phyloP scores from a whole-genome alignment of 202 grass and related monocot species.

The Digitaria exilis region DNA sequence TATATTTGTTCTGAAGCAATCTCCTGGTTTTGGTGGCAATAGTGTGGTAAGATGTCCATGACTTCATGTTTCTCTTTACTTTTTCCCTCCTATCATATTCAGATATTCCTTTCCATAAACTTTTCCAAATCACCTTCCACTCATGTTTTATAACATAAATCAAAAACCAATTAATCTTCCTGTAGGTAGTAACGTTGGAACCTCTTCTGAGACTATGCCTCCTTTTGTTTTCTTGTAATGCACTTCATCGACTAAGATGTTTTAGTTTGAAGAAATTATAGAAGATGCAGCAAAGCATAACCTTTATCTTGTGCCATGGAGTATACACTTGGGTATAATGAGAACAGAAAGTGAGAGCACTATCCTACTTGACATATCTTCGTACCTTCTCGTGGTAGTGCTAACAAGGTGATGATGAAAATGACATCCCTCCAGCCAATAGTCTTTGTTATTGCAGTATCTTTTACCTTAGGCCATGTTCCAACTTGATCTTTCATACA shows the following conservation, averaged over 20 bases:
- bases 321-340: slow-evolving; percentile 18
- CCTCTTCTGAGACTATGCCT: slow-evolving; percentile 2
- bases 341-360: neutral
- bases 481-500: slow-evolving; percentile 39
- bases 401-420: slow-evolving; percentile 26
- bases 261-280: slow-evolving; percentile 31
- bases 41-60: slow-evolving; percentile 68
- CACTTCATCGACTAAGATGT: slow-evolving; percentile 29
- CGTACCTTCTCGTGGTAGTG: slow-evolving; percentile 23
- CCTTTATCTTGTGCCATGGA: slow-evolving; percentile 25
- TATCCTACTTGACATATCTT: slow-evolving; percentile 17
- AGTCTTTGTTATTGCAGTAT: slow-evolving; percentile 36
- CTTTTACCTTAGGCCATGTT: slow-evolving; percentile 39
- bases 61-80: slow-evolving; percentile 32
- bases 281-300: slow-evolving; percentile 5
- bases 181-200: neutral
- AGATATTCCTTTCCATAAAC: slow-evolving; percentile 18
- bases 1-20: slow-evolving; percentile 97
- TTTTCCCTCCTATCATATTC: slow-evolving; percentile 31
- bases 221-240: slow-evolving; percentile 44
- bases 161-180: slow-evolving; percentile 35
- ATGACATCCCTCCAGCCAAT: slow-evolving; percentile 34
- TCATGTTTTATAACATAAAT: slow-evolving; percentile 18
- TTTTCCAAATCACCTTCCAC: slow-evolving; percentile 21
- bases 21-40: slow-evolving; percentile 76